phyloP scores from a whole-genome alignment of 148 eudicot genomes.

The Chenopodium quinoa region DNA sequence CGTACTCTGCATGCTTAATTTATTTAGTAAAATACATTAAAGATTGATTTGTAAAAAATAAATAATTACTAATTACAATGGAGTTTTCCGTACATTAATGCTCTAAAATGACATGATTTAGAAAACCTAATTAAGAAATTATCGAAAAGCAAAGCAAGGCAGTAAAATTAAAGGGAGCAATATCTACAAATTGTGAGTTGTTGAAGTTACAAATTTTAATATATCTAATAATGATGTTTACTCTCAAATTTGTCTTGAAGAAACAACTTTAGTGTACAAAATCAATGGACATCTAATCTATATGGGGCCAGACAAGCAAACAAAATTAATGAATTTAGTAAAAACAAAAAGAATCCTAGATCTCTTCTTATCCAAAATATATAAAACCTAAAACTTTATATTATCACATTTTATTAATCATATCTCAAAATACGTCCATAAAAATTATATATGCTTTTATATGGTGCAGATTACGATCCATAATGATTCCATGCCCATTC shows the following conservation, averaged over 20 bases:
- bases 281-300: background rate
- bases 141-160: background rate
- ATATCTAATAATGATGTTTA: constrained; percentile 20
- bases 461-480: background rate
- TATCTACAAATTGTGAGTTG: background rate
- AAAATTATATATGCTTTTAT: too few species aligned
- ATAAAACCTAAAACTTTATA: too few species aligned
- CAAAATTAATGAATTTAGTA: background rate
- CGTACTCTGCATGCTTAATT: too few species aligned
- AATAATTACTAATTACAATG: too few species aligned
- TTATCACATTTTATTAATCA: too few species aligned
- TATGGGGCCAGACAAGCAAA: background rate
- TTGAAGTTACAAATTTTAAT: constrained; percentile 13
- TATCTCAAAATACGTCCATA: too few species aligned
- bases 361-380: background rate
- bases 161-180: background rate
- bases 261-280: constrained; percentile 5
- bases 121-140: background rate
- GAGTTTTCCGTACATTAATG: too few species aligned
- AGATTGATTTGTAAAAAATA: too few species aligned
- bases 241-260: background rate
- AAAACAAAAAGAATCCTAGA: constrained; percentile 3
- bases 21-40: too few species aligned
- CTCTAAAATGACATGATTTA: background rate
- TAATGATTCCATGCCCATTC: too few species aligned